phyloP scores from a whole-genome alignment of 2,329 filamentous ascomycete species.

The Penicillium rolfsii region DNA sequence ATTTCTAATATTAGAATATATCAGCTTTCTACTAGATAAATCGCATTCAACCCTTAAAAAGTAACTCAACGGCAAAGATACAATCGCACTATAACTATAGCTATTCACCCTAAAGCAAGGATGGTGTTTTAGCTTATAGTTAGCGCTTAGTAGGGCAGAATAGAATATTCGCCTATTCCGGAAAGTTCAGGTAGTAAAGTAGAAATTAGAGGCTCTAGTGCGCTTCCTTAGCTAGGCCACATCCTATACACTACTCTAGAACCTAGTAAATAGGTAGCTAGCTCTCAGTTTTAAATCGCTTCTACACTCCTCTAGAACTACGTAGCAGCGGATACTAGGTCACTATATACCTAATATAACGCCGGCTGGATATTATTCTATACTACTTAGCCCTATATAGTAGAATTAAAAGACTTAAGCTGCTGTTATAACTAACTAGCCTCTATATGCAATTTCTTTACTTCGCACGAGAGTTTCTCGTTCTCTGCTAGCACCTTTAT shows the following conservation, averaged over 20 bases:
- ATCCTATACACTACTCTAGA: background rate
- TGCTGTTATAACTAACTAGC: background rate
- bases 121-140: constrained; percentile 1
- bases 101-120: background rate
- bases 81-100: background rate
- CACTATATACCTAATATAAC: background rate
- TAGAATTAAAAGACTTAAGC: background rate
- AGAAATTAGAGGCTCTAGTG: constrained; percentile 2
- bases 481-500: background rate
- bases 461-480: background rate
- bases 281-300: background rate
- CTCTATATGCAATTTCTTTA: background rate
- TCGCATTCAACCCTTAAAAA: background rate
- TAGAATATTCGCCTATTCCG: background rate
- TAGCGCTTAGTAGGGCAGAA: constrained; percentile 1
- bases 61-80: background rate
- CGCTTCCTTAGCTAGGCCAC: background rate
- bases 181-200: constrained; percentile 1
- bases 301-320: background rate
- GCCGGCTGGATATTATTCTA: background rate
- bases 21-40: constrained; percentile 1
- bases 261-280: background rate
- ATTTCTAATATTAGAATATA: background rate
- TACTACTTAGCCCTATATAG: background rate
- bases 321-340: background rate